Base-by-base conservation (phyloP, 805 yeast species). In the Pichia paraexigua region DNA sequence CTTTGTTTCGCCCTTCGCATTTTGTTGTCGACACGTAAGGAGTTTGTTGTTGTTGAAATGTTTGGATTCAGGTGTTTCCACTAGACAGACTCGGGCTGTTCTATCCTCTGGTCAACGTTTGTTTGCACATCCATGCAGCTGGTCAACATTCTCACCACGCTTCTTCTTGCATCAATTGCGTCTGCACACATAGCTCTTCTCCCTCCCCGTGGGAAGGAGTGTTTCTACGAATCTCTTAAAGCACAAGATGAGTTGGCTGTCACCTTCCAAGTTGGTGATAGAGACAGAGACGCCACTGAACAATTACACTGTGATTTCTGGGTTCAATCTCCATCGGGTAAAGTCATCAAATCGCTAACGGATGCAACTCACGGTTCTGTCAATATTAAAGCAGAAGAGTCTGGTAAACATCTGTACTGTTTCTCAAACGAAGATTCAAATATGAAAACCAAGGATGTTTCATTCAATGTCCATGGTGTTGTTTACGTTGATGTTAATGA, bases 401-500 rank as follows among this genome's bases (percentile, higher is more conserved):
- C 70, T 51, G 98, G 98, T 49, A 85, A 83, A 64, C 86, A 81
- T 72, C 77, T 80, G 57, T 94, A 87, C 75, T 92, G 99, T 71
- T 92, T 92, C 75, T 81, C 92, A 59, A 92, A 94, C 68, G 97
- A 90, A 68, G 82, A 79, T 60, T 75, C 87, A 8, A 73, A 79
- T 21, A 65, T 83, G 45, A 79, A 77, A 43, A 87, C 94, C 48
- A 85, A 89, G 69, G 99, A 92, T 65, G 96, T 92, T 40, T 85
- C 96, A 0, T 92, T 92, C 77, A 94, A 92, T 68, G 88, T 92
- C 52, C 96, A 90, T 65, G 98, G 97, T 28, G 89, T 87, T 35
- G 81, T 91, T 50, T 92, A 86, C 65, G 81, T 92, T 48, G 95
- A 87, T 63, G 78, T 81, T 53, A 85, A 83, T 60, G 71, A 68